These are phyloP conservation scores for Populus davidiana DNA, from an alignment of 345 rosid species.

Conservation along the genomic window DNA sequence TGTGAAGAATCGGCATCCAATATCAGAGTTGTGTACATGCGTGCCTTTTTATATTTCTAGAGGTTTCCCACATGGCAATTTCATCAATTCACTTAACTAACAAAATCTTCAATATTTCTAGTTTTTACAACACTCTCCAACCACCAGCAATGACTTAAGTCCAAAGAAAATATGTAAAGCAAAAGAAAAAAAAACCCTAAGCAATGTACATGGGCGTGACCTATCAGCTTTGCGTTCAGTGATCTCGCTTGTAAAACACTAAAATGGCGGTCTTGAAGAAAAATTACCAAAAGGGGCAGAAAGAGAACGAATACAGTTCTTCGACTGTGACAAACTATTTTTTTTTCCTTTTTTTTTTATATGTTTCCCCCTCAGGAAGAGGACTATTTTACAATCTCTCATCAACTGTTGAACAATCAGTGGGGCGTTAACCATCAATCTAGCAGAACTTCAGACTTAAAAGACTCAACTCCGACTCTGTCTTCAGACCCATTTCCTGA, in stretches of 20 bases:
- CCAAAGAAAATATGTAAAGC: background rate
- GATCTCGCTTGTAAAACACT: background rate
- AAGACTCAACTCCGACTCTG: background rate
- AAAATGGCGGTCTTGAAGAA: background rate
- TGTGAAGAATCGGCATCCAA: too few species aligned
- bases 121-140: background rate
- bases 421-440: background rate
- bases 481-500: background rate
- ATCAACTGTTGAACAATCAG: background rate
- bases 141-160: background rate
- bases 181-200: background rate
- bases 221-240: background rate
- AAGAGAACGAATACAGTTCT: too few species aligned
- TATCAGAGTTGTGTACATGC: too few species aligned
- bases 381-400: background rate
- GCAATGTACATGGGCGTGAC: background rate
- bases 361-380: background rate
- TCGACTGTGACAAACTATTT: too few species aligned
- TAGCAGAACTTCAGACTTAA: background rate
- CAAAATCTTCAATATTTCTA: background rate
- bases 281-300: too few species aligned
- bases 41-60: too few species aligned
- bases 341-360: background rate
- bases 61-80: background rate
- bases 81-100: background rate